Conservation (phyloP, 176 grass and related monocot genomes). For the Avena sativa region DNA sequence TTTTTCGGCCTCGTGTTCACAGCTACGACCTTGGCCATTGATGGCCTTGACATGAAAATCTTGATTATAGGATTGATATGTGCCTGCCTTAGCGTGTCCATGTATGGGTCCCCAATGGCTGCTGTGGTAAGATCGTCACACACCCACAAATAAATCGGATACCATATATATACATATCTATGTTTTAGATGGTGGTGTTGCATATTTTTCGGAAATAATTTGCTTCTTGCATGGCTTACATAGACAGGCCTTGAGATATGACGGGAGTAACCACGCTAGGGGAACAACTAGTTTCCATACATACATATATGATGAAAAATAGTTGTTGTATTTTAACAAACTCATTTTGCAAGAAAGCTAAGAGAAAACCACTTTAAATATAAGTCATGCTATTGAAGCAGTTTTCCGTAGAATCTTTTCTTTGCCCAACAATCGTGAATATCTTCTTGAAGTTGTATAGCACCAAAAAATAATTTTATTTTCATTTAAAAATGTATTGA, state of each 20-base stretch:
- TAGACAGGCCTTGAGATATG: not conserved
- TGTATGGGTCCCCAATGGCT: conserved; percentile 74
- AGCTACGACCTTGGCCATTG: conserved; percentile 44
- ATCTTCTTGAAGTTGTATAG: not conserved
- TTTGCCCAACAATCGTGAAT: not conserved
- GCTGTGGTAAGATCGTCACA: conserved; percentile 53
- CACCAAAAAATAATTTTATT: not conserved
- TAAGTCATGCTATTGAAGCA: not conserved
- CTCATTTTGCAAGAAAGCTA: not conserved
- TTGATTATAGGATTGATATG: conserved; percentile 55
- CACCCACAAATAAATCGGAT: not conserved
- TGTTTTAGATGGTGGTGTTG: not conserved
- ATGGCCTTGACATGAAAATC: conserved; percentile 43
- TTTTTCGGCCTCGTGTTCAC: conserved; percentile 56
- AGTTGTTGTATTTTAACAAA: not conserved
- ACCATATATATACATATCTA: not conserved
- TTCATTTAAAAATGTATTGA: not conserved
- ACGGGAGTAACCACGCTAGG: no score
- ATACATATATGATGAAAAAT: no score
- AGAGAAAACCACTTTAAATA: not conserved
- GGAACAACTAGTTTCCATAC: no score
- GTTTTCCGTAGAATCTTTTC: not conserved
- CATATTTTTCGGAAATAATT: not conserved
- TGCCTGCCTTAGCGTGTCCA: conserved; percentile 53
- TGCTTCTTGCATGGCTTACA: not conserved